Evolutionary conservation across 2,329 filamentous ascomycete species (phyloP), one percentile per base, ranked within the genome.

Genomic region (Cylindrodendrum hubeiense): DNA sequence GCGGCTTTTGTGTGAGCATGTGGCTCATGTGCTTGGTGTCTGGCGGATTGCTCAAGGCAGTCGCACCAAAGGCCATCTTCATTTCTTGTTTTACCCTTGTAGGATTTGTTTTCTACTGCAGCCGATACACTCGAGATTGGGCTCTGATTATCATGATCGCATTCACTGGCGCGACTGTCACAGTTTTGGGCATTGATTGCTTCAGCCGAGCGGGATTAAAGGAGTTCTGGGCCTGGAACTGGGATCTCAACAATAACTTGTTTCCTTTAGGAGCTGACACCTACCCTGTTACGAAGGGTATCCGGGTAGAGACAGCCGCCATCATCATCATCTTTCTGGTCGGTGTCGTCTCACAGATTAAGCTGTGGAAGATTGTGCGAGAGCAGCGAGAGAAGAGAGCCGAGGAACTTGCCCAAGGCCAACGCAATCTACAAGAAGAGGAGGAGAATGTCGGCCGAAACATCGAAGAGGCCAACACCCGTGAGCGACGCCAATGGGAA

Each of bases 211-310:
- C 94, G n/a, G 95, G 95, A 0, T 82, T 97, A 72, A 98, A 97
- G 78, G 95, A 98, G 78, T 98, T 98, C 71, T 98, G 95, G 95
- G 87, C 93, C 6, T 98, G 97, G 77, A 85, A 97, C 39, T 98
- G 95, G 95, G 83, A 83, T 49, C 80, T 98, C 41, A 98, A 98
- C 77, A 83, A 89, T 44, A 85, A 92, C 54, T 82, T 94, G 1
- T 98, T 98, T 74, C 95, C 95, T 0, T 81, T 94, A 2, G 87
- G 89, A 39, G 91, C 92, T 1, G 84, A 85, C 51, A 94, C 92
- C 0, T 98, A 97, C 76, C 95, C 95, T 0, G 82, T 97, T 13
- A 98, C 94, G 0, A 92, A 90, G 71, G 93, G 93, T 3, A 96
- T 98, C 60, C 89, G 90, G 41, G 95, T 96, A 15, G 95, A 98